Evolutionary conservation across 441 rosid genomes (phyloP).

Genomic region (Dalechampia spathulata): DNA sequence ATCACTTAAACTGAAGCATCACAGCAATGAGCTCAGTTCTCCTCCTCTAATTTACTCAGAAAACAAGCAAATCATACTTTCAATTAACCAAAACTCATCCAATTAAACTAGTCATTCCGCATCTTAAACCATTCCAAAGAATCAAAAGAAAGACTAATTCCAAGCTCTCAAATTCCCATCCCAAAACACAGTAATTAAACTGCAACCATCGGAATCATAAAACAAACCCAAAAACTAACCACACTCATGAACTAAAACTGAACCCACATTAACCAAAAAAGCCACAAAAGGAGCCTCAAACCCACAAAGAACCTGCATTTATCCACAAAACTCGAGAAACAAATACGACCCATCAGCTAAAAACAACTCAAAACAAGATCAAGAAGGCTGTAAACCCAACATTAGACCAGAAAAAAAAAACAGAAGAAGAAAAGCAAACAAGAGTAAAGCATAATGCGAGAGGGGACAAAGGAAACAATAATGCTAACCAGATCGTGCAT

Average conservation of each 20-base stretch:
- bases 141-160: not conserved
- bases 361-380: conserved; percentile 8
- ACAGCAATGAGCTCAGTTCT: not conserved
- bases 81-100: conserved; percentile 4
- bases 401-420: conserved; percentile 9
- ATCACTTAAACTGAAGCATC: not conserved
- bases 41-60: conserved; percentile 1
- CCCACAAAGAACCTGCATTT: conserved; percentile 21
- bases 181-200: not conserved
- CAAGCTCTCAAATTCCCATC: conserved; percentile 18
- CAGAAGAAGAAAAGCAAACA: not conserved
- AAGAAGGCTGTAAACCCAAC: conserved; percentile 5
- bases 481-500: conserved; percentile 32
- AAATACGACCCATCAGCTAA: conserved; percentile 9
- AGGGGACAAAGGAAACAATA: conserved; percentile 3
- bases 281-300: conserved; percentile 11
- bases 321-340: not conserved
- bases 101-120: not conserved
- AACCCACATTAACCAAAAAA: conserved; percentile 14
- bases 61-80: not conserved
- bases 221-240: not conserved
- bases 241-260: conserved; percentile 7
- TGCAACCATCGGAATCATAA: not conserved
- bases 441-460: not conserved
- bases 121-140: not conserved